Evolutionary conservation across 2,329 filamentous ascomycete genomes (phyloP).

Genomic region (Fusarium ramigenum): DNA sequence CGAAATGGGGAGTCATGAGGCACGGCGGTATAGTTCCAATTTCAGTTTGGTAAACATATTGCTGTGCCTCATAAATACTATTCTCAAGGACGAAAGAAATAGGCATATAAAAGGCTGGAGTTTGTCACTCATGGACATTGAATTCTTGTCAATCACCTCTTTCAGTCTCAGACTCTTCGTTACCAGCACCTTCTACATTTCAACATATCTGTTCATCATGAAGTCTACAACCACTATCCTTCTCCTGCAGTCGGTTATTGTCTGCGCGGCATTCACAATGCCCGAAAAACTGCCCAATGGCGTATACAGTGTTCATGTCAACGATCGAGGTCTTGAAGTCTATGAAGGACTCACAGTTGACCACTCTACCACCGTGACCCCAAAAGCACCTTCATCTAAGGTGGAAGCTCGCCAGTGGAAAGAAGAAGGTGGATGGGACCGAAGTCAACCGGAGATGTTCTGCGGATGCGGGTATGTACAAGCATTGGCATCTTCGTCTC

Average conservation of each 20-base stretch:
- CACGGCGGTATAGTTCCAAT: fast-evolving
- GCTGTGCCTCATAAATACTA: fast-evolving
- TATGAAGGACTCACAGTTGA: background rate
- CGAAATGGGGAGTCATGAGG: background rate
- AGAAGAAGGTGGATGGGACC: background rate
- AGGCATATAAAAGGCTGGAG: background rate
- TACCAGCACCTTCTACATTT: background rate
- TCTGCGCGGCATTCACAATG: background rate
- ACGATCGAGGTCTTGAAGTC: background rate
- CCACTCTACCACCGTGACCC: background rate
- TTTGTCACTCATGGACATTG: background rate
- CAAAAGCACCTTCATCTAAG: background rate
- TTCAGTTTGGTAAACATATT: fast-evolving
- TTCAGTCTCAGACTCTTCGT: background rate
- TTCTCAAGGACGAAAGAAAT: background rate
- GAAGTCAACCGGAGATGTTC: background rate
- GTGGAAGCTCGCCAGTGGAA: background rate
- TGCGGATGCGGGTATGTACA: background rate
- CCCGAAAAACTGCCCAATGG: background rate
- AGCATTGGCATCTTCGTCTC: background rate
- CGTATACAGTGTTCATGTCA: background rate
- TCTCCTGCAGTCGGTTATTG: background rate
- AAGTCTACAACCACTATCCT: background rate
- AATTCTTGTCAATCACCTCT: background rate
- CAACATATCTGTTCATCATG: background rate